Evolutionary conservation across 2,329 filamentous ascomycete genomes (phyloP).

Genomic region (Ceratocystis eucalypticola): DNA sequence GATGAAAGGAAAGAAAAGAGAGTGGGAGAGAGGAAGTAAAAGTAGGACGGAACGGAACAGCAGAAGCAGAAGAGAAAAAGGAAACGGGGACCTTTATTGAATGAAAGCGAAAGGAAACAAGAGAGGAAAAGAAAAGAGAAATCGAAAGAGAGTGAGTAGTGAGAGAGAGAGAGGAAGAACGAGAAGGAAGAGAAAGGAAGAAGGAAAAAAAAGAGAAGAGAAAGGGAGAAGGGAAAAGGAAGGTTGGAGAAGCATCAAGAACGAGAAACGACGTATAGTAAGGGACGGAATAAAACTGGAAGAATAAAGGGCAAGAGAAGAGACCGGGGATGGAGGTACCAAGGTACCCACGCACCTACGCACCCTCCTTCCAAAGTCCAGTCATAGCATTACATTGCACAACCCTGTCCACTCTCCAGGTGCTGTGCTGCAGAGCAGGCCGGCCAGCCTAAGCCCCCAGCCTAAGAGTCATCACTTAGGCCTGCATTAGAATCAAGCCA

Average conservation of each 20-base stretch:
- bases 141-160: conserved; percentile 18
- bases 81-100: conserved; percentile 13
- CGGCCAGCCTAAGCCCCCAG: neutral
- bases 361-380: neutral
- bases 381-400: neutral
- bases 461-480: neutral
- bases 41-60: conserved; percentile 17
- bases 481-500: neutral
- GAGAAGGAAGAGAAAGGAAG: conserved; percentile 21
- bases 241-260: conserved; percentile 22
- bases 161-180: conserved; percentile 8
- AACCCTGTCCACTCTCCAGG: neutral
- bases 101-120: neutral
- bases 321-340: neutral
- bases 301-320: conserved; percentile 2
- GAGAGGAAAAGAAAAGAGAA: conserved; percentile 24
- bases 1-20: conserved; percentile 4
- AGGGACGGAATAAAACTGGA: conserved; percentile 18
- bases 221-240: conserved; percentile 4
- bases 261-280: conserved; percentile 20
- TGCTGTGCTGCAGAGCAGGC: too few species aligned
- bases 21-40: conserved; percentile 24
- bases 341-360: neutral
- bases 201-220: conserved; percentile 19
- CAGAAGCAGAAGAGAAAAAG: conserved; percentile 17